phyloP scores from a whole-genome alignment of 352 stramenopile genomes.

The Halophytophthora polymorphica region DNA sequence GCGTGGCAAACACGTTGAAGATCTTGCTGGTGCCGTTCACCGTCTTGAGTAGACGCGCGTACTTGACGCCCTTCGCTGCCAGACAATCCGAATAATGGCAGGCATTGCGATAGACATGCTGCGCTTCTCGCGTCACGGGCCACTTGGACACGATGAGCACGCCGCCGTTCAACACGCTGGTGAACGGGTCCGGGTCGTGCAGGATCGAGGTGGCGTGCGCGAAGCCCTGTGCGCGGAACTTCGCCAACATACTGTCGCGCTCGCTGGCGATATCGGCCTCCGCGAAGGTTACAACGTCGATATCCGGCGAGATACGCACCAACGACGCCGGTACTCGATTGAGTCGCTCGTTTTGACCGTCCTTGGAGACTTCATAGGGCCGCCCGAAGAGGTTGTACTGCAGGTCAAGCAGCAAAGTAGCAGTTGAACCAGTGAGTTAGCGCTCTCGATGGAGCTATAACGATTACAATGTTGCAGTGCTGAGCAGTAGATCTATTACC shows the following conservation, averaged over 20 bases:
- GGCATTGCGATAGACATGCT: constrained; percentile 73
- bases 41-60: constrained; percentile 70
- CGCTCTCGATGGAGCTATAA: background rate
- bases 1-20: constrained; percentile 84
- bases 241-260: constrained; percentile 52
- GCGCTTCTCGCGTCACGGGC: constrained; percentile 71
- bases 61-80: constrained; percentile 82
- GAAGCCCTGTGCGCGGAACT: constrained; percentile 59
- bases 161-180: constrained; percentile 75
- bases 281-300: constrained; percentile 80
- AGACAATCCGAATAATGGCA: constrained; percentile 85
- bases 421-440: background rate
- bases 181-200: constrained; percentile 77
- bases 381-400: constrained; percentile 85
- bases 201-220: constrained; percentile 64
- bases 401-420: constrained; percentile 1
- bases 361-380: constrained; percentile 60
- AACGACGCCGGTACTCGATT: constrained; percentile 57
- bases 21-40: constrained; percentile 47
- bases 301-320: constrained; percentile 31
- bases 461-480: too few species aligned
- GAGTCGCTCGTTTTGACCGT: constrained; percentile 68
- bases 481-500: constrained; percentile 20
- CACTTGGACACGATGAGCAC: constrained; percentile 82
- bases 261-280: constrained; percentile 56